Evolutionary conservation across 176 grass and related monocot genomes (phyloP), one percentile per base, ranked within the genome.

Genomic region (Luzula sylvatica): DNA sequence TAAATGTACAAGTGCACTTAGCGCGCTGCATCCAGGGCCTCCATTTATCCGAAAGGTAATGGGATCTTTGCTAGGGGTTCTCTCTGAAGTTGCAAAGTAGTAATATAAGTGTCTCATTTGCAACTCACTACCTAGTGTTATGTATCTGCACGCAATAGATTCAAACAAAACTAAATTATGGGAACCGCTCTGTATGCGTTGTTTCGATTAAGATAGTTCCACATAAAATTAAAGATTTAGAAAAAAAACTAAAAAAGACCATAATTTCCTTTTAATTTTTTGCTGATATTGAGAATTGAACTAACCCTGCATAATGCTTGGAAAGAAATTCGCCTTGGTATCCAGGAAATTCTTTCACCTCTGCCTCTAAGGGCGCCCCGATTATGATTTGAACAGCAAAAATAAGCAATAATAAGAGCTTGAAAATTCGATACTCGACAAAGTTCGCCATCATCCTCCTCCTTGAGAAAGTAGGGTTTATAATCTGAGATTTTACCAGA

Each of bases 221-320:
- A 8, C 14, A 45, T 8, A 45, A 45, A 45, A 8, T 45, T 14
- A 45, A 45, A 8, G 40, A 45, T 14, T 8, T 51, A 8, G 14
- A 17, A 51, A 4, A 51, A 51, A 51, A 19, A 17, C 7, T 0
- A 51, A 22, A 51, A 51, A 51, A 35, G 5, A 19, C 5, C 12
- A 7, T 51, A 12, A 51, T 8, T 51, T 12, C 12, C 21, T 11
- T 46, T 26, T 42, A 2, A 53, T 9, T 40, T 23, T 20, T 52
- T 38, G 0, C 7, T 23, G 0, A 12, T 23, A 42, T 1, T 2
- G 6, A 60, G 4, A 55, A 23, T 17, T 66, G 5, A 11, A 55
- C 69, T 39, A 68, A 80, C 75, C 82, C 82, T 0, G 82, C 82
- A 23, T 75, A 86, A 48, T 80, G 76, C 50, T 86, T 86, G 2